Percentiles rank a stretch among this genome's conserved stretches.
phyloP scores from a whole-genome alignment of 2,329 filamentous ascomycete genomes.

The Ophiocordyceps unilateralis region DNA sequence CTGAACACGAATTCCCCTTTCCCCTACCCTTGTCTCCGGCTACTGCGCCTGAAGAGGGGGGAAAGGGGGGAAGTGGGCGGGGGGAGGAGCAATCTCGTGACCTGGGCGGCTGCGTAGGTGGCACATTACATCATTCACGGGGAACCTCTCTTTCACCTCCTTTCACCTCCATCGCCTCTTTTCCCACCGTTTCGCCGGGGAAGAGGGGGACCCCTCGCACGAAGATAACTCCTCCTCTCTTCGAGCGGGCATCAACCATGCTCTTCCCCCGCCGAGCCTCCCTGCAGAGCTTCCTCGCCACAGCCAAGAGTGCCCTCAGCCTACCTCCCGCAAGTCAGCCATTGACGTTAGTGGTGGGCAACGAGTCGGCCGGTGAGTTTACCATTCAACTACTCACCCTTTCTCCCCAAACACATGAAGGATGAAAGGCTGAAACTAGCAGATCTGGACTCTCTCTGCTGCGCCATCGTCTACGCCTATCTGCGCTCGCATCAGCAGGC shows the following conservation, averaged over 20 bases:
- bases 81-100: no score
- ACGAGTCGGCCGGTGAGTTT: slow-evolving; percentile 44
- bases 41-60: no score
- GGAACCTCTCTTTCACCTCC: no score
- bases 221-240: not conserved
- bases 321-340: slow-evolving; percentile 28
- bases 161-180: no score
- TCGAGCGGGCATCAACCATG: not conserved
- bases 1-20: no score
- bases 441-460: slow-evolving; percentile 72
- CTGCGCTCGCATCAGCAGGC: slow-evolving; percentile 37
- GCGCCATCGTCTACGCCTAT: slow-evolving; percentile 57
- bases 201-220: no score
- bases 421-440: not conserved
- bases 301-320: slow-evolving; percentile 28
- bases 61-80: no score
- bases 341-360: slow-evolving; percentile 46
- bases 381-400: no score
- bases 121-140: no score
- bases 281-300: slow-evolving; percentile 31
- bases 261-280: slow-evolving; percentile 18
- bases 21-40: no score
- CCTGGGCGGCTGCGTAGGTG: no score
- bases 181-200: no score
- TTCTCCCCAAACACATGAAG: not conserved